Percentiles rank a stretch among this genome's conserved stretches.
Conservation (phyloP, 352 stramenopile species). For the Phytophthora boehmeriae region DNA sequence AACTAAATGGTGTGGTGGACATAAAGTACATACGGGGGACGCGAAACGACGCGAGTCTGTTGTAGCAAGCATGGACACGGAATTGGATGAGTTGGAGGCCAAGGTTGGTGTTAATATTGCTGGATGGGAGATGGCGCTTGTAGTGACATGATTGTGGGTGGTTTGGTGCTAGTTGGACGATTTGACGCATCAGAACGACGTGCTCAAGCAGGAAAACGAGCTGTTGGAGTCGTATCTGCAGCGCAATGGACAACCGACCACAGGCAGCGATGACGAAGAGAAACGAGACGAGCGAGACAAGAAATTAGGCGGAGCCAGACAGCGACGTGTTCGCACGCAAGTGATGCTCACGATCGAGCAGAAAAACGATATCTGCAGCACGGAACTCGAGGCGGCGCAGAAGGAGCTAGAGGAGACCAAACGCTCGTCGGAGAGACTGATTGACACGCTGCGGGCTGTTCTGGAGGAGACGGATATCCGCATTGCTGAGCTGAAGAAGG, state of each 20-base stretch:
- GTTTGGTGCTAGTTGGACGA: slow-evolving; percentile 73
- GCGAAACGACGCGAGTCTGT: slow-evolving; percentile 33
- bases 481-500: slow-evolving; percentile 95
- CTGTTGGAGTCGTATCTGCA: slow-evolving; percentile 89
- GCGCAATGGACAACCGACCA: slow-evolving; percentile 51
- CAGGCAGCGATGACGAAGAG: slow-evolving; percentile 71
- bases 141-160: no score
- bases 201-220: slow-evolving; percentile 91
- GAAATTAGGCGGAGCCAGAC: slow-evolving; percentile 33
- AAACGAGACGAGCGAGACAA: slow-evolving; percentile 64
- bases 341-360: slow-evolving; percentile 90
- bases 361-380: slow-evolving; percentile 92
- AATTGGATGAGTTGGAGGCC: slow-evolving; percentile 75
- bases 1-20: neutral
- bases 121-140: no score
- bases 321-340: slow-evolving; percentile 65
- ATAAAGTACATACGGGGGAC: neutral
- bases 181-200: slow-evolving; percentile 85
- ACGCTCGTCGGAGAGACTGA: slow-evolving; percentile 90
- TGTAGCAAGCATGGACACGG: slow-evolving; percentile 58
- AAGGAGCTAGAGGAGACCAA: slow-evolving; percentile 92
- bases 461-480: slow-evolving; percentile 95
- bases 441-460: slow-evolving; percentile 93
- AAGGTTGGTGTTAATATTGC: slow-evolving; percentile 45
- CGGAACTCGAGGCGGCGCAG: slow-evolving; percentile 86